phyloP scores from a whole-genome alignment of 2,329 filamentous ascomycete species.

The Didymella pomorum region DNA sequence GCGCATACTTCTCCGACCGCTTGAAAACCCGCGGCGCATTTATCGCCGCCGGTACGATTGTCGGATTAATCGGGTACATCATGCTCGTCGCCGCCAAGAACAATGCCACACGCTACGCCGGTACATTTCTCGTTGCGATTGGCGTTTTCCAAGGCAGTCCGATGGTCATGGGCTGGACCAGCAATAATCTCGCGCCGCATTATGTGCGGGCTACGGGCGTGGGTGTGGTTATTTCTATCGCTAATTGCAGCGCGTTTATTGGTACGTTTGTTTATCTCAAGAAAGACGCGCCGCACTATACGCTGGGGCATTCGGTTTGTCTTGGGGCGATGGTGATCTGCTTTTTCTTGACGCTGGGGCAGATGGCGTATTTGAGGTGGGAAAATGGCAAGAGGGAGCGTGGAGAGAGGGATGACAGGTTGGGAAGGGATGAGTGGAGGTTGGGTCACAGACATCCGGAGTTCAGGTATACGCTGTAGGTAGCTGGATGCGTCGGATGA shows the following conservation, averaged over 20 bases:
- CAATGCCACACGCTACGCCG: slow-evolving; percentile 51
- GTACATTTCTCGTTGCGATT: slow-evolving; percentile 51
- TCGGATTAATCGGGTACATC: slow-evolving; percentile 59
- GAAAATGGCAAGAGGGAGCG: slow-evolving; percentile 40
- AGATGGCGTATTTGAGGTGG: slow-evolving; percentile 39
- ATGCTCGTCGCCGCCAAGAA: slow-evolving; percentile 58
- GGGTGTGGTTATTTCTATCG: slow-evolving; percentile 58
- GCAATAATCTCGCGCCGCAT: slow-evolving; percentile 60
- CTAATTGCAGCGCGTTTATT: slow-evolving; percentile 61
- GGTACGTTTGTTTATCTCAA: slow-evolving; percentile 61
- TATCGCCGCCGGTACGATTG: slow-evolving; percentile 59
- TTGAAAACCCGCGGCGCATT: slow-evolving; percentile 53
- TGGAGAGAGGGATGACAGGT: slow-evolving; percentile 33
- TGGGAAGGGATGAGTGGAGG: slow-evolving; percentile 35
- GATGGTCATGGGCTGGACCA: slow-evolving; percentile 53
- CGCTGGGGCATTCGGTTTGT: slow-evolving; percentile 35
- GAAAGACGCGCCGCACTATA: slow-evolving; percentile 49
- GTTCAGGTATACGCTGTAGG: slow-evolving; percentile 38
- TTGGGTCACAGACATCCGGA: slow-evolving; percentile 42
- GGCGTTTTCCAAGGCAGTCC: slow-evolving; percentile 54
- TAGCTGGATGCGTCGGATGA: too few relatives aligned
- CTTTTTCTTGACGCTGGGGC: slow-evolving; percentile 28
- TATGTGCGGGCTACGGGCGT: slow-evolving; percentile 64
- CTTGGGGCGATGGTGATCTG: slow-evolving; percentile 37
- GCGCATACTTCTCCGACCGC: slow-evolving; percentile 58